Conservation (phyloP, 805 yeast genomes). For the Millerozyma miso region DNA sequence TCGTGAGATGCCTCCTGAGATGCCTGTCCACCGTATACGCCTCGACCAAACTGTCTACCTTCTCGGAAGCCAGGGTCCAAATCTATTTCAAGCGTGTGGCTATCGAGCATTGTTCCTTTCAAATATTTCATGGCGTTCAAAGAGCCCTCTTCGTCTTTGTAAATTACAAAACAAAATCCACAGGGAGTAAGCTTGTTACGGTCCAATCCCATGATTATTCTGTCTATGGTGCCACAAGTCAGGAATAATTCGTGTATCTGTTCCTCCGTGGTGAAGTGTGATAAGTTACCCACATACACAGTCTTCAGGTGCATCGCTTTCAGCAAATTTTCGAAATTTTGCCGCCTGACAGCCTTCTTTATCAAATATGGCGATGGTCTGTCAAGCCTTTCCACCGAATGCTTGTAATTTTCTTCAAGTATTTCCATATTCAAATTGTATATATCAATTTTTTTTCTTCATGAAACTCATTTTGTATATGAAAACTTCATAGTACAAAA, state of each 20-base stretch:
- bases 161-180: constrained; percentile 92
- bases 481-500: background rate
- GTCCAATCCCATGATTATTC: constrained; percentile 93
- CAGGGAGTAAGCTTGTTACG: constrained; percentile 89
- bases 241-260: constrained; percentile 85
- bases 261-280: constrained; percentile 91
- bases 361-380: constrained; percentile 67
- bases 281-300: constrained; percentile 85
- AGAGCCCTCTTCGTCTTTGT: constrained; percentile 63
- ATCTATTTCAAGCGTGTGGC: constrained; percentile 76
- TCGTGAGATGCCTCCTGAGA: constrained; percentile 52
- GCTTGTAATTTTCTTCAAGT: constrained; percentile 46
- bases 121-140: constrained; percentile 78
- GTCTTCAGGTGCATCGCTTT: constrained; percentile 66
- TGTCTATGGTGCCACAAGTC: constrained; percentile 72
- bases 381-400: constrained; percentile 66
- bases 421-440: constrained; percentile 27
- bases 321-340: constrained; percentile 56
- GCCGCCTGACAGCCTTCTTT: constrained; percentile 56
- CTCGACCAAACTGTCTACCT: constrained; percentile 95
- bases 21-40: constrained; percentile 88
- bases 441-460: background rate
- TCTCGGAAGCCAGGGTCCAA: constrained; percentile 94
- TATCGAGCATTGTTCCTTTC: constrained; percentile 80
- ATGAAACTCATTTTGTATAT: background rate